Conservation (phyloP, 345 rosid species). For the Turritis glabra region DNA sequence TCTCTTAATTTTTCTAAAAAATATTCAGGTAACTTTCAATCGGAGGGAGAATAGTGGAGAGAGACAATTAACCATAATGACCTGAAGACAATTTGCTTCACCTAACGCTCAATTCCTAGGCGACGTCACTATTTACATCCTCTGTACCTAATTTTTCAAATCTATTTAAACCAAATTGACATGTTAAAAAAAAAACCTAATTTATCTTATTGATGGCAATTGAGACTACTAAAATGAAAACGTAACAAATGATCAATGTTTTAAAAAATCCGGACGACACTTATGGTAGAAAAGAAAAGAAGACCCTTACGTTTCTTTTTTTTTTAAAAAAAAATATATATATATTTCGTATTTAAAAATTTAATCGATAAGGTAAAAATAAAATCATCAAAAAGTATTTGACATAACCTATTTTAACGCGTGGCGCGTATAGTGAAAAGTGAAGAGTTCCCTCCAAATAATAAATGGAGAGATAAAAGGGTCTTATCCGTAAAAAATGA, state of each 20-base stretch:
- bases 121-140: constrained; percentile 15
- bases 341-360: neutral
- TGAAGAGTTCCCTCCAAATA: constrained; percentile 29
- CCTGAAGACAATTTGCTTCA: constrained; percentile 11
- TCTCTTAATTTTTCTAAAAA: no score
- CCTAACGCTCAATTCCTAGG: constrained; percentile 31
- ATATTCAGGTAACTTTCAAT: constrained; percentile 20
- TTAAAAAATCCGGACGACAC: neutral
- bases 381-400: neutral
- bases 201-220: neutral
- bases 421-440: constrained; percentile 16
- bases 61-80: constrained; percentile 25
- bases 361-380: neutral
- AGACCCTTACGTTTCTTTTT: neutral
- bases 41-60: constrained; percentile 8
- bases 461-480: constrained; percentile 17
- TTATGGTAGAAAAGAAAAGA: neutral
- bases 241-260: neutral
- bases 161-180: neutral
- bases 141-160: constrained; percentile 24
- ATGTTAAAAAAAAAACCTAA: neutral
- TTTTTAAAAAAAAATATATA: no score
- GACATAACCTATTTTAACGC: neutral
- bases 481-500: constrained; percentile 37
- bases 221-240: neutral